Evolutionary conservation across 169 alveolate genomes (phyloP).

Genomic region (Cyclospora cayetanensis): DNA sequence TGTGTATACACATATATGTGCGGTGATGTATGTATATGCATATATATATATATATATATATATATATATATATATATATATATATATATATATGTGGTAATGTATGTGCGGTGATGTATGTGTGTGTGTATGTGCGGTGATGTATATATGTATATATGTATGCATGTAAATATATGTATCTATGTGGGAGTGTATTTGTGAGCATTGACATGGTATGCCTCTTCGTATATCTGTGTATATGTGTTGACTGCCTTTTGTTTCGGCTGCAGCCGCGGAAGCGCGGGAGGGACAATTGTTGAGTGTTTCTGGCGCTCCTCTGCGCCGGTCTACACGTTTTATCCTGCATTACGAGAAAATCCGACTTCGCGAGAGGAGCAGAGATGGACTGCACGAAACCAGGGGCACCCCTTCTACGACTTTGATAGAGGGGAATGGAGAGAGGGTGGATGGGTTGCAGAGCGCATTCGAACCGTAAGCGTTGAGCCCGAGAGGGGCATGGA

Average conservation of each 20-base stretch:
- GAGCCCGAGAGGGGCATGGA: too few relatives aligned
- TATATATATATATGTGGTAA: too few relatives aligned
- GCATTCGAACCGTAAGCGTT: conserved; percentile 82
- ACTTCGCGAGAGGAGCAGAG: background rate
- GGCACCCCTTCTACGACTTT: conserved; percentile 76
- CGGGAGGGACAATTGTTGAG: conserved; percentile 78
- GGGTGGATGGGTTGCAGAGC: conserved; percentile 94
- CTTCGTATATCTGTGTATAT: background rate
- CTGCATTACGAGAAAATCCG: conserved; percentile 57
- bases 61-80: too few relatives aligned
- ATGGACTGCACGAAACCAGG: conserved; percentile 3
- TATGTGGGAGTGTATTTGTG: background rate
- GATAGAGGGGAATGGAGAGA: conserved; percentile 83
- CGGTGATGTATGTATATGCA: background rate
- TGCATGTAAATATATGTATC: too few relatives aligned
- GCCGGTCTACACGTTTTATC: conserved; percentile 81
- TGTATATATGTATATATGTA: background rate
- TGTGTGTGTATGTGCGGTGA: background rate
- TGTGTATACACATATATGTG: background rate
- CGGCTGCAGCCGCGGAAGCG: conserved; percentile 68
- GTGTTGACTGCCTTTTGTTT: too few relatives aligned
- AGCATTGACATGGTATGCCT: background rate
- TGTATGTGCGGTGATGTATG: too few relatives aligned
- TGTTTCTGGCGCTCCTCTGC: conserved; percentile 80
- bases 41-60: too few relatives aligned